Conservation (phyloP, 106 monocot genomes). For the Acorus calamus region DNA sequence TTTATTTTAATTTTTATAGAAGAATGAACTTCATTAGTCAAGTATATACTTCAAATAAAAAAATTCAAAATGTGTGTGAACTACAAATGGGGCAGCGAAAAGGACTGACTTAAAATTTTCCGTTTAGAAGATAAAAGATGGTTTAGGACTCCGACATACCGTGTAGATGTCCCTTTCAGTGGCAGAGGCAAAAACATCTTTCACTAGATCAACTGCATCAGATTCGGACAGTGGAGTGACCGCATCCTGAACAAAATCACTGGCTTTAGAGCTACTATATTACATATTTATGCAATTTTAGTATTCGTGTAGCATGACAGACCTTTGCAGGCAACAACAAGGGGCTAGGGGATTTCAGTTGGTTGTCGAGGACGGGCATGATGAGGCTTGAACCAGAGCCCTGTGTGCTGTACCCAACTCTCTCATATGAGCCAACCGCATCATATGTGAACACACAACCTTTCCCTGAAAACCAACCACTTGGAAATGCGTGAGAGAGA, state of each 20-base stretch:
- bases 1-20: too few relatives aligned
- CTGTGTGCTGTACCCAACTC: slow-evolving; percentile 84
- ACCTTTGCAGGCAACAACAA: slow-evolving; percentile 86
- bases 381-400: slow-evolving; percentile 75
- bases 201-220: slow-evolving; percentile 88
- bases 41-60: too few relatives aligned
- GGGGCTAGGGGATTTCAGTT: slow-evolving; percentile 92
- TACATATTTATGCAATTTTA: too few relatives aligned
- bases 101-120: too few relatives aligned
- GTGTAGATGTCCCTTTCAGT: slow-evolving; percentile 96
- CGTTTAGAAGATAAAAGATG: too few relatives aligned
- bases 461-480: slow-evolving; percentile 38
- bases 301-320: too few relatives aligned
- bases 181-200: slow-evolving; percentile 95
- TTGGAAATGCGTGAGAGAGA: too few relatives aligned
- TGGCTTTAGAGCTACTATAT: too few relatives aligned
- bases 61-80: too few relatives aligned
- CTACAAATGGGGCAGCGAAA: neutral
- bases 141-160: slow-evolving; percentile 22
- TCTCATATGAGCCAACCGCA: slow-evolving; percentile 96
- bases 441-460: slow-evolving; percentile 95
- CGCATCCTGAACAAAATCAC: slow-evolving; percentile 51
- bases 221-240: slow-evolving; percentile 74
- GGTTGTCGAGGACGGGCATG: slow-evolving; percentile 96
- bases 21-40: too few relatives aligned